phyloP scores from a whole-genome alignment of 148 eudicot species.

The Amaranthus palmeri region DNA sequence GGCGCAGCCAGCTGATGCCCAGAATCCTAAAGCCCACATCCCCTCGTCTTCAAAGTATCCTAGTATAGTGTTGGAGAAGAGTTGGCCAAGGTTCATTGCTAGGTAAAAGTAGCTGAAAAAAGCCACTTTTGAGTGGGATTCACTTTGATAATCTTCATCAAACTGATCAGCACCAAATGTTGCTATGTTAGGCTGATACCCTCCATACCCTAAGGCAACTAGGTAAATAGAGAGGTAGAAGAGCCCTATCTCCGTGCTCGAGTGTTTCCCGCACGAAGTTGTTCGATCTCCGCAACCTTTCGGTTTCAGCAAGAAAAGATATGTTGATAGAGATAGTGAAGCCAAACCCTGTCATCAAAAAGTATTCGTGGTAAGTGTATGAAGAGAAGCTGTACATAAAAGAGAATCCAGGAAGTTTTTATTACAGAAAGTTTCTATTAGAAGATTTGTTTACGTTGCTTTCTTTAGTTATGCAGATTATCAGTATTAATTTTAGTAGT shows the following conservation, averaged over 20 bases:
- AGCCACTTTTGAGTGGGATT: conserved; percentile 68
- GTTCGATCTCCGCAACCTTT: conserved; percentile 60
- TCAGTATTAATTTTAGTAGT: too few relatives aligned
- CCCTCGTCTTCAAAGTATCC: conserved; percentile 78
- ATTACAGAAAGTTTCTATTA: too few relatives aligned
- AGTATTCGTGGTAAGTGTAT: background rate
- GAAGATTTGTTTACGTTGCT: too few relatives aligned
- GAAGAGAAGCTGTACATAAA: background rate
- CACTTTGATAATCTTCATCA: conserved; percentile 59
- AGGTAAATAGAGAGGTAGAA: conserved; percentile 78
- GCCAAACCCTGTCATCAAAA: conserved; percentile 55
- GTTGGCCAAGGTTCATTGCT: conserved; percentile 73
- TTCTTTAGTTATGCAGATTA: too few relatives aligned
- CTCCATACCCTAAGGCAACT: conserved; percentile 83
- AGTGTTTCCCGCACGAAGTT: conserved; percentile 46
- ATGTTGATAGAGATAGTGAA: conserved; percentile 49
- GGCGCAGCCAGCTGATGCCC: conserved; percentile 74
- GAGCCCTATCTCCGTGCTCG: conserved; percentile 58
- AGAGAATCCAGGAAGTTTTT: background rate
- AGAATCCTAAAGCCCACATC: conserved; percentile 80
- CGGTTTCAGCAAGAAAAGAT: conserved; percentile 63
- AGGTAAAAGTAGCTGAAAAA: conserved; percentile 90
- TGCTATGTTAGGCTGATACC: conserved; percentile 86
- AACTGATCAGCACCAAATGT: conserved; percentile 94
- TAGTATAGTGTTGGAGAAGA: conserved; percentile 75